Evolutionary conservation across 345 rosid genomes (phyloP), one percentile per base, ranked within the genome.

Genomic region (Euclidium syriacum): DNA sequence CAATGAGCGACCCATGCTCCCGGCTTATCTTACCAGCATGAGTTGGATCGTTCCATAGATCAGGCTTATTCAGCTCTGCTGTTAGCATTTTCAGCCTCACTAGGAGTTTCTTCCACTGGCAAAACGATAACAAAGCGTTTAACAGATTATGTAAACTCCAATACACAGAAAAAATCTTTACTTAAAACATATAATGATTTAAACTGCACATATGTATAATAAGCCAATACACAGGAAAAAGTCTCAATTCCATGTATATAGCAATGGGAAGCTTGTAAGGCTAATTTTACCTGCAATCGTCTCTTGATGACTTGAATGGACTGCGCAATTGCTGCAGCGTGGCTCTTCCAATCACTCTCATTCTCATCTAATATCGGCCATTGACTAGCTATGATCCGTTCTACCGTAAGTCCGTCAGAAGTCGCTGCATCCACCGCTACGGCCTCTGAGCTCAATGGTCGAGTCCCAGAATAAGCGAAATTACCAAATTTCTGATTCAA

Each of bases 331-430:
- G 99, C 95, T 55, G 97, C 86, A 41, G 91, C 89, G 75, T 94
- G 97, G 58, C 97, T 87, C 70, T 76, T 90, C 99, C 99, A 87
- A 75, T 94, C 96, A 65, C 75, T 68, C 54, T 90, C 97, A 40
- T 65, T 73, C 72, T 90, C 99, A 18, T 87, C 88, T 18, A 87
- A 74, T 38, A 94, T 84, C 25, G 80, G 39, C 99, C 97, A 94
- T 47, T 78, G 83, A 64, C 59, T 83, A 48, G 88, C 83, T 50
- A 82, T 73, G 54, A 94, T 87, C 26, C 80, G 75, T 41, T 87
- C 96, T 40, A 94, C 82, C 4, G 96, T 94, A 10, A 87, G 86
- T 25, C 96, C 97, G 65, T 94, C 96, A 44, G 81, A 69, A 20
- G 92, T 90, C 2, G 64, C n/a, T n/a, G n/a, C 3, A 22, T 69